Conservation (phyloP, 2,329 filamentous ascomycete genomes). For the Apiospora rasikravindrae region DNA sequence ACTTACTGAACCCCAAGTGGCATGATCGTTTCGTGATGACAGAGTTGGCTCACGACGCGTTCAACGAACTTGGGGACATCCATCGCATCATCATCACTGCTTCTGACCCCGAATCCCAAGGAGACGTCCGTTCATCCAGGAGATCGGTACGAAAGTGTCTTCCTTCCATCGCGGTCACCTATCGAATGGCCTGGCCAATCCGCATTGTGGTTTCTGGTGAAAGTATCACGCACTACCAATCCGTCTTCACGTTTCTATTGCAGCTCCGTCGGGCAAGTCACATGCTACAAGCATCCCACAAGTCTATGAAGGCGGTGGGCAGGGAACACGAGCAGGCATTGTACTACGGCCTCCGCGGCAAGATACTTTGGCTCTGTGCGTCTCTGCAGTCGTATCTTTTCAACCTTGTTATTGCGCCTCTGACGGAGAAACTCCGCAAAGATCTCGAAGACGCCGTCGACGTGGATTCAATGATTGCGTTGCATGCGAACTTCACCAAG, state of each 20-base stretch:
- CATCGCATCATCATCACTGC: slow-evolving; percentile 67
- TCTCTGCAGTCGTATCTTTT: slow-evolving; percentile 77
- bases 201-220: slow-evolving; percentile 75
- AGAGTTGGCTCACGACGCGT: slow-evolving; percentile 76
- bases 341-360: slow-evolving; percentile 68
- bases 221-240: slow-evolving; percentile 70
- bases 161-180: slow-evolving; percentile 67
- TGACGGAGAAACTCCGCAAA: slow-evolving; percentile 59
- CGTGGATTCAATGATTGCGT: slow-evolving; percentile 79
- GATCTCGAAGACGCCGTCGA: slow-evolving; percentile 68
- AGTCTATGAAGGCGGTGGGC: slow-evolving; percentile 51
- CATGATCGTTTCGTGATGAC: slow-evolving; percentile 82
- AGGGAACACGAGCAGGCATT: slow-evolving; percentile 46
- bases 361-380: slow-evolving; percentile 79
- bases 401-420: slow-evolving; percentile 70
- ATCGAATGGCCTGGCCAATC: slow-evolving; percentile 69
- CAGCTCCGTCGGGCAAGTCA: slow-evolving; percentile 76
- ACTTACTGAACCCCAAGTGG: slow-evolving; percentile 67
- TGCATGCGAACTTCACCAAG: slow-evolving; percentile 69
- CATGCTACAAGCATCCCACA: slow-evolving; percentile 63
- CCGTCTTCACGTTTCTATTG: slow-evolving; percentile 75
- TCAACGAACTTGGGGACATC: slow-evolving; percentile 62
- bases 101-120: slow-evolving; percentile 44
- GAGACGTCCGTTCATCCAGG: slow-evolving; percentile 52
- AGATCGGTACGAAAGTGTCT: slow-evolving; percentile 67